These are phyloP conservation scores for Trichophyton verrucosum DNA, from an alignment of 2,329 filamentous ascomycete species.

Conservation along the genomic window DNA sequence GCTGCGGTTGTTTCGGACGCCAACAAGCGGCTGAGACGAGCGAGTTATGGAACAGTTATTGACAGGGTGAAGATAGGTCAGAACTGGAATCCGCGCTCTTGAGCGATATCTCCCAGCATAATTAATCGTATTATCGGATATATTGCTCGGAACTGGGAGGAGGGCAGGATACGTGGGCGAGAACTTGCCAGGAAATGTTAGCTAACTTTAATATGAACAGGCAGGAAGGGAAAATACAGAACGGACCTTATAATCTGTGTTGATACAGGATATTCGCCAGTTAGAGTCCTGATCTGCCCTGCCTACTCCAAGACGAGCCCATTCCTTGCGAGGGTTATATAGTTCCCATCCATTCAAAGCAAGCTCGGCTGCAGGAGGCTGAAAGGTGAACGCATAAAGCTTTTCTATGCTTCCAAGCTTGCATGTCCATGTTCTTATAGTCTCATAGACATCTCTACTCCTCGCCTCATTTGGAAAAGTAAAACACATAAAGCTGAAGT, in stretches of 20 bases:
- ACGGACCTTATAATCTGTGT: conserved; percentile 61
- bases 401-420: conserved; percentile 73
- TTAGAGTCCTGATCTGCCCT: conserved; percentile 63
- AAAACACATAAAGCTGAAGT: conserved; percentile 89
- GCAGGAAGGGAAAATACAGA: conserved; percentile 5
- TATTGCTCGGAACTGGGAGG: conserved; percentile 70
- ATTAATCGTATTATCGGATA: conserved; percentile 95
- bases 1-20: conserved; percentile 74
- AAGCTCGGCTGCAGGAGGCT: conserved; percentile 59
- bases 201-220: conserved; percentile 14
- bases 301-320: conserved; percentile 73
- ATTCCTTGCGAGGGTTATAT: conserved; percentile 79
- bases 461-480: conserved; percentile 64
- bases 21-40: conserved; percentile 82
- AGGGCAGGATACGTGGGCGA: conserved; percentile 84
- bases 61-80: conserved; percentile 89
- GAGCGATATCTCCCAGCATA: conserved; percentile 86
- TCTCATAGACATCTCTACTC: conserved; percentile 78
- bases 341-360: conserved; percentile 67
- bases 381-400: conserved; percentile 80
- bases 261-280: conserved; percentile 86
- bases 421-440: conserved; percentile 68
- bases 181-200: conserved; percentile 40
- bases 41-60: conserved; percentile 96
- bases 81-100: conserved; percentile 69